Base-by-base conservation (phyloP, 2,329 filamentous ascomycete genomes). In the Penicillium corylophilum region DNA sequence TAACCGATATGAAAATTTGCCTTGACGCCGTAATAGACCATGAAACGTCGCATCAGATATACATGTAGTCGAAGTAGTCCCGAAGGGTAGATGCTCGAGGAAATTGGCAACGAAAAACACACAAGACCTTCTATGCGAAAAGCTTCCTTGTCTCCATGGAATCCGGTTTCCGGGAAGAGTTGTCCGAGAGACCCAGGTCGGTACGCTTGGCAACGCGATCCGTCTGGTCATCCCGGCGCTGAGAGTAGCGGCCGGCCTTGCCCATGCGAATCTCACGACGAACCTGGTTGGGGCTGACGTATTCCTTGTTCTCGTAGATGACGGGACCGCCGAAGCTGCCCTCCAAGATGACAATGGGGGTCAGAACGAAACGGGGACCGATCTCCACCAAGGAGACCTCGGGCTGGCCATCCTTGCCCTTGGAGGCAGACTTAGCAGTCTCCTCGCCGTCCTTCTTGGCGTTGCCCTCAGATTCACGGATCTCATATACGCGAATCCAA, bases 291-390 rank as follows among this genome's bases (percentile, higher is more conserved):
- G 94, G 94, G 61, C 88, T 94, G 48, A 99, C 89, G 65, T 96
- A 99, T 71, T 96, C 88, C 80, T 90, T 94, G 78, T 97, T 97
- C 79, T 97, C 90, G 76, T 95, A 99, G 67, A 99, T 95, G 59
- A 97, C 90, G 3, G 94, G 93, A 0, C 94, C 94, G 48, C 93
- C 93, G 64, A 99, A 97, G 55, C 89, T 92, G 39, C 90, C 91
- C 71, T 99, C 94, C 63, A 95, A 85, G 61, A 97, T 96, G 51
- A 97, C 86, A 60, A 96, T 96, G 1, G 94, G 93, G 23, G 91
- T 96, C 45, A 96, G 78, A 26, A 96, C 91, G 62, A 96, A 93
- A 41, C 94, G 83, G 0, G 94, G 94, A 0, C 94, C 94, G 56
- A 99, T 95, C 74, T 99, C 94, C 1, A 96, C 84, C 22, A 99